Evolutionary conservation across 2,329 filamentous ascomycete genomes (phyloP), one percentile per base, ranked within the genome.

Genomic region (Apiospora saccharicola): DNA sequence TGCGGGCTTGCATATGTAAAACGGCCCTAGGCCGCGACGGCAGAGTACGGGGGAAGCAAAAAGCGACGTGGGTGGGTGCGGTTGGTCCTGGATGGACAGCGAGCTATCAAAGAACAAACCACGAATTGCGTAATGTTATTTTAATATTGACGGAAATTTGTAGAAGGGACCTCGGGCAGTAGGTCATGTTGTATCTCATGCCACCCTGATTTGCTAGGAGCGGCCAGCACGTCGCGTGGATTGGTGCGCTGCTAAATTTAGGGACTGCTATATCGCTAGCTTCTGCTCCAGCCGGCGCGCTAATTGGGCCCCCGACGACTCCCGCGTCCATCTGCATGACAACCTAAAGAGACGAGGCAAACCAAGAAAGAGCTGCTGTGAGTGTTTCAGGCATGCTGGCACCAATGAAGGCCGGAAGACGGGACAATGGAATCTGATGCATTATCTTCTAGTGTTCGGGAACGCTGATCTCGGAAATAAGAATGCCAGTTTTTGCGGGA

Each of bases 1-100:
- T 64, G 57, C 57, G 57, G 57, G 57, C 57, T 41, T 64, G 30
- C 57, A 37, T 41, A 64, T 64, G 57, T 41, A 64, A 64, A 64
- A 64, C 57, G 30, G 57, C 57, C 34, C 57, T 64, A 64, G 34
- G 30, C 57, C n/a, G 34, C 30, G 19, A 37, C 57, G 57, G 34
- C 34, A 41, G 13, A 8, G 30, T 19, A 41, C 22, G 53, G 53
- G 30, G 22, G 26, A 30, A 14, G 53, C 46, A 41, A 10, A 57
- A 64, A n/a, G 57, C 57, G 57, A 64, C 57, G 57, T 64, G 57
- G 57, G 57, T 64, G 57, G 57, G 34, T 64, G 34, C 57, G 4
- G 57, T 64, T 64, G 57, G 57, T 64, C 57, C 57, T 41, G 19
- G 30, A 41, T 41, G 57, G 34, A 30, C 30, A 34, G 22, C 6